Evolutionary conservation across 805 yeast species (phyloP).

Genomic region (Candida berthetii): DNA sequence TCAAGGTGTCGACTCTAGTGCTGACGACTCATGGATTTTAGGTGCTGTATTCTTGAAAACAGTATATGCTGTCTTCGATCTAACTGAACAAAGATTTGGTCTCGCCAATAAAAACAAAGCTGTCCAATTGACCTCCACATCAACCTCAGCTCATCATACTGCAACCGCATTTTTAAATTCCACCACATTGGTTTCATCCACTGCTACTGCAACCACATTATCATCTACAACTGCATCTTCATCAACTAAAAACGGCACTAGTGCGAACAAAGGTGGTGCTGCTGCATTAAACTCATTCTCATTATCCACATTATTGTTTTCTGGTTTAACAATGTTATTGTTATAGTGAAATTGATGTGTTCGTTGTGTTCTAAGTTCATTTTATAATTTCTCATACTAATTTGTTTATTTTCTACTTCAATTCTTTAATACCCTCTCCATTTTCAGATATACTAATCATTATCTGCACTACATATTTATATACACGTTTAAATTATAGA

Average conservation of each 20-base stretch:
- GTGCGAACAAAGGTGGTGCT: background rate
- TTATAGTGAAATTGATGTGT: background rate
- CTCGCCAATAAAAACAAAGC: constrained; percentile 39
- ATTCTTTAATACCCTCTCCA: too few relatives aligned
- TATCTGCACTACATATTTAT: too few relatives aligned
- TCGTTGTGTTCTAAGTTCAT: background rate
- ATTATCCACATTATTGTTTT: background rate
- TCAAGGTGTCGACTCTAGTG: constrained; percentile 43
- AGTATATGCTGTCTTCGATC: constrained; percentile 53
- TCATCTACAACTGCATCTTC: background rate
- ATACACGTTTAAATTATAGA: too few relatives aligned
- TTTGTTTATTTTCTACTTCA: too few relatives aligned
- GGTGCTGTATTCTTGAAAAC: constrained; percentile 57
- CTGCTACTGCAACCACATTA: background rate
- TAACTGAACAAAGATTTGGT: constrained; percentile 42
- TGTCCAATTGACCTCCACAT: constrained; percentile 19
- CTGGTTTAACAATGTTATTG: background rate
- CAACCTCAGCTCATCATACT: constrained; percentile 3
- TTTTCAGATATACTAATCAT: too few relatives aligned
- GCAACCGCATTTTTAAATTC: constrained; percentile 1
- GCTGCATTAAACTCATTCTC: background rate
- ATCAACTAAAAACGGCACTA: background rate
- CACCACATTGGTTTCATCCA: constrained; percentile 2
- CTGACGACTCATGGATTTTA: constrained; percentile 46
- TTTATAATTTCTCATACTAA: background rate